Base-by-base conservation (phyloP, 2,329 filamentous ascomycete species). In the Bimuria novae-zelandiae region DNA sequence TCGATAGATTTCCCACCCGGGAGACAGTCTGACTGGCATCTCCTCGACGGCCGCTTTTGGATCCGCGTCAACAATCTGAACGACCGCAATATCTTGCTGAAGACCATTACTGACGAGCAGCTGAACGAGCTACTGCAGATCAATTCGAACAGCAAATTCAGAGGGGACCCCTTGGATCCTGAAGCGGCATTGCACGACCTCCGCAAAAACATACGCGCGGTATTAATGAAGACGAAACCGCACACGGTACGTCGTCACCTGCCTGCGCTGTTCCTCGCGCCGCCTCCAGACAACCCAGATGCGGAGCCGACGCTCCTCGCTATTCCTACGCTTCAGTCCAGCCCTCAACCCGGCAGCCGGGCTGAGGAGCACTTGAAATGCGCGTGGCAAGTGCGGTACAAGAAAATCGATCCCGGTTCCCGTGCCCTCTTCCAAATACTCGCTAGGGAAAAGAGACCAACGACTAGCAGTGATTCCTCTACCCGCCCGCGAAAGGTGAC, bases 41-140 rank as follows among this genome's bases (percentile, higher is more conserved):
- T 86, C 14, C 85, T 81, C 75, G 82, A 85, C 60, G 75, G 77
- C 41, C 75, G 83, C 17, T 84, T 75, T 66, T 86, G 83, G 83
- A 73, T 85, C 43, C 76, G 74, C 2, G 50, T 84, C 10, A 62
- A 67, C 23, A 73, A 79, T 16, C 50, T 60, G 4, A 63, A 63
- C 1, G 42, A 56, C 1, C 55, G 61, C 21, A 52, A 58, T 1
- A 52, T 82, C 4, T 54, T 70, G 1, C 57, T 83, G 17, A 77
- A 80, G 11, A 45, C 55, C 14, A 59, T 75, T 23, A 40, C 53
- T 3, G 49, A 55, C 16, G 35, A 52, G 14, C 64, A 71, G 52
- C 23, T 60, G 2, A 25, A 35, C 14, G 12, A 14, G 10, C 19
- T 45, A n/a, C 12, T 45, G 19, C 29, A 12, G 5, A 25, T 16